A percentile compares a stretch with the other conserved stretches of the same genome.
Evolutionary conservation across 148 eudicot species (phyloP).

Genomic region (Rhododendron kiyosumense): DNA sequence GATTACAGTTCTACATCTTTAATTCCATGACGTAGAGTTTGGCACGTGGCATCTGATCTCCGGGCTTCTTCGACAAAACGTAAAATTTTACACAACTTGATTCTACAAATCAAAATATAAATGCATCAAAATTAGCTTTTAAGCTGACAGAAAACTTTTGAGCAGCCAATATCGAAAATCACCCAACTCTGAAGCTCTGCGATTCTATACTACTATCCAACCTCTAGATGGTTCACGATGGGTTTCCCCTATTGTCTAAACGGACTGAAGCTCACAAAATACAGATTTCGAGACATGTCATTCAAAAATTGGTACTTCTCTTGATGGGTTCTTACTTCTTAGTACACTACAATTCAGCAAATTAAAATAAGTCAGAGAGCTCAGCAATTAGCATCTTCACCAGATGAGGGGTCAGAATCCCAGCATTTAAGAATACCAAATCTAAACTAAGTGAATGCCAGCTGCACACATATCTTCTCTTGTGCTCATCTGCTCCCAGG

Average conservation of each 20-base stretch:
- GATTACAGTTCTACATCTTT: neutral
- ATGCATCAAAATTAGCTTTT: too few relatives aligned
- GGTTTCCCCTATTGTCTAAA: too few relatives aligned
- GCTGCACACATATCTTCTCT: slow-evolving; percentile 4
- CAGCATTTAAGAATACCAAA: neutral
- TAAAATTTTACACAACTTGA: too few relatives aligned
- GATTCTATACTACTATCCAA: too few relatives aligned
- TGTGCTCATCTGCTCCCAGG: slow-evolving; percentile 5
- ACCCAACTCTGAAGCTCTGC: neutral
- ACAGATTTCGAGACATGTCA: neutral
- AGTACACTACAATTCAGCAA: neutral
- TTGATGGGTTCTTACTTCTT: neutral
- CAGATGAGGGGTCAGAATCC: slow-evolving; percentile 18
- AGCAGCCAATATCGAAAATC: neutral
- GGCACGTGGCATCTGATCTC: neutral
- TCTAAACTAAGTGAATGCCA: slow-evolving; percentile 11
- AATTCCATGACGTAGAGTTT: neutral
- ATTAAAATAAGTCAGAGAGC: neutral
- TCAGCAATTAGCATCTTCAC: neutral
- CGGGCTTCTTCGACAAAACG: neutral
- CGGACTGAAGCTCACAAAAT: too few relatives aligned
- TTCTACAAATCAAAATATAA: too few relatives aligned
- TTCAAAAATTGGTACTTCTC: too few relatives aligned
- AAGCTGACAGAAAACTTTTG: too few relatives aligned
- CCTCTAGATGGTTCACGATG: too few relatives aligned